phyloP scores from a whole-genome alignment of 176 grass and related monocot genomes.

The Juncus inflexus region DNA sequence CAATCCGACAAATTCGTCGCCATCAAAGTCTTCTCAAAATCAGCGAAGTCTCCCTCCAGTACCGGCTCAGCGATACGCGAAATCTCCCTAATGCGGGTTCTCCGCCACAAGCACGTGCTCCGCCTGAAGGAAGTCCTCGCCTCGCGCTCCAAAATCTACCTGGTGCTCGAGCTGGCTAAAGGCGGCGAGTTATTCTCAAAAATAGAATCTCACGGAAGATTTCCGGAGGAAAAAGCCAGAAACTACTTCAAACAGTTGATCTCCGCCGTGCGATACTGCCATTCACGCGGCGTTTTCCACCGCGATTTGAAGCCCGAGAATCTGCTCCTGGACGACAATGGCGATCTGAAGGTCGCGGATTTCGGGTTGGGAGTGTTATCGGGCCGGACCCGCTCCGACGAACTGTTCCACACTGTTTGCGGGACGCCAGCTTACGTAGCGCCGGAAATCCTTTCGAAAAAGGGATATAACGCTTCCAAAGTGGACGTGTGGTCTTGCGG shows the following conservation, averaged over 20 bases:
- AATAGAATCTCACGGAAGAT: conserved; percentile 39
- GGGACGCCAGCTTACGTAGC: conserved; percentile 85
- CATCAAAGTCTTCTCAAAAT: conserved; percentile 74
- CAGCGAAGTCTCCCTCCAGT: conserved; percentile 14
- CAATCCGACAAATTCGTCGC: conserved; percentile 50
- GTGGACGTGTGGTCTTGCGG: conserved; percentile 90
- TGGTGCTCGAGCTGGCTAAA: conserved; percentile 68
- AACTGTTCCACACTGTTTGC: conserved; percentile 55
- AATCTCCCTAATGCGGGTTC: conserved; percentile 46
- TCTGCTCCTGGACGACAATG: conserved; percentile 52
- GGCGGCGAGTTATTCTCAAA: conserved; percentile 68
- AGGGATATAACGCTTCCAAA: conserved; percentile 63
- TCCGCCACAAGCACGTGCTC: conserved; percentile 67
- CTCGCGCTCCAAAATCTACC: conserved; percentile 59
- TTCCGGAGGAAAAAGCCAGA: conserved; percentile 49
- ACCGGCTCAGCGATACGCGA: conserved; percentile 33
- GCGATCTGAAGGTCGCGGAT: conserved; percentile 63
- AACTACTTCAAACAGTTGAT: conserved; percentile 69
- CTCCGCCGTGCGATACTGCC: conserved; percentile 68
- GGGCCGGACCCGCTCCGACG: not conserved
- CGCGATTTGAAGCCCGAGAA: conserved; percentile 97
- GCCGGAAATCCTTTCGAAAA: conserved; percentile 59
- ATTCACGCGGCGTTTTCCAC: conserved; percentile 78
- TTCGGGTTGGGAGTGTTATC: conserved; percentile 48
- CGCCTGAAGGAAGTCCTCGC: conserved; percentile 65